Base-by-base conservation (phyloP, 2,329 filamentous ascomycete species). In the Chaetomium strumarium region DNA sequence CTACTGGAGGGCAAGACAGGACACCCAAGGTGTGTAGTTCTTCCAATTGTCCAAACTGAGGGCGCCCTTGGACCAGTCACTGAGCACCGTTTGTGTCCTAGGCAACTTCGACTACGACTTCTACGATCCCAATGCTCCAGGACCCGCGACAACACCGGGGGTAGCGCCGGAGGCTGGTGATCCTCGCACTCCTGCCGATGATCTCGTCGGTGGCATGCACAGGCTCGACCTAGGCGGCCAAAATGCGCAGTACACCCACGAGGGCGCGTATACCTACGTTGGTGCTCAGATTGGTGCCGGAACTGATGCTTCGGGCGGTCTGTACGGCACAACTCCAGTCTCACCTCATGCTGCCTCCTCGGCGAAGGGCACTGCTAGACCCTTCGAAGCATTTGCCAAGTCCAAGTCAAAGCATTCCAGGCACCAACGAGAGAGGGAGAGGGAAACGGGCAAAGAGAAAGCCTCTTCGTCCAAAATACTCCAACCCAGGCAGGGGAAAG, bases 1-100 rank as follows among this genome's bases (percentile, higher is more conserved):
- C 50, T 62, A 66, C 43, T 70, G 65, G 45, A 64, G 63, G 46
- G 60, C 61, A 16, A 61, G 66, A 41, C 54, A 57, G 52, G 60
- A 66, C 45, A 49, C 44, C 36, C 55, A 63, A 46, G 68, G 68
- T 70, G 60, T 17, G 42, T 17, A 37, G 7, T 19, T 2, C 14
- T 36, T 33, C 13, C 24, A 34, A 29, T 49, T 19, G 10, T 6
- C 34, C 11, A 9, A 38, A 9, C 7, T 4, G 16, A 33, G 17
- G 20, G 16, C 33, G 12, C 4, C 11, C n/a, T 30, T 16, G 24
- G 20, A 19, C 37, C 17, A n/a, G 30, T 34, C 30, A 43, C 37
- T 54, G 19, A 57, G 36, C 40, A 38, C 16, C 13, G 12, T 34
- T 34, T 19, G 17, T 24, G 5, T 34, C 20, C 19, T 49, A 58